Base-by-base conservation (phyloP, 352 stramenopile species). In the Globisporangium cylindrosporum region DNA sequence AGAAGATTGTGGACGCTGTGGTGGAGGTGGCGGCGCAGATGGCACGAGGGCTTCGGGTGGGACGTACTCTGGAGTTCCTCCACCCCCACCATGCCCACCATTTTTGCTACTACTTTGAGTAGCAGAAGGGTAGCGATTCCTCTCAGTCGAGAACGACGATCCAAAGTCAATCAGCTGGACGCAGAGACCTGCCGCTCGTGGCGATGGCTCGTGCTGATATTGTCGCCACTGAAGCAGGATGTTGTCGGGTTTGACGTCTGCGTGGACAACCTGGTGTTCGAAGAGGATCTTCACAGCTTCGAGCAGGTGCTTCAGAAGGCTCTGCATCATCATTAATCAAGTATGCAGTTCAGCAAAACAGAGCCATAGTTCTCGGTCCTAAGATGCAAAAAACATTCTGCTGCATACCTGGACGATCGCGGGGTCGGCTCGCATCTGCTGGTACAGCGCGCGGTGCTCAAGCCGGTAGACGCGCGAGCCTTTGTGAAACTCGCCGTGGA, bases 161-260 rank as follows among this genome's bases (percentile, higher is more conserved):
- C 59, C 59, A 15, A 64, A 64, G 20, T 64, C 59, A 41, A 55
- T 43, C 59, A 64, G 34, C 22, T 64, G 59, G 59, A 64, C 59
- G 24, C 46, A 34, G 6, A 64, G 38, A 32, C 22, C 38, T 64
- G 10, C 3, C 5, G 59, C 15, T 41, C 38, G 38, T 25, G 59
- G 25, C 8, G 5, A 3, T 49, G 25, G 48, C 20, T 32, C 18
- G 10, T 18, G 24, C 9, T 24, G 53, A n/a, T 7, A 7, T 20
- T 6, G n/a, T 20, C n/a, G 59, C 59, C 38, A 64, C 6, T 49
- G 59, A 36, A 64, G 59, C 22, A 64, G 24, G 27, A 64, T 64
- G 24, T 64, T 64, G 59, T 64, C 59, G 7, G 59, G 59, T 24
- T 64, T 64, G 22, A 64, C 55, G 27, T 64, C 59, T 5, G 59